Base-by-base conservation (phyloP, 2,329 filamentous ascomycete species). In the Magnaporthales sp. region DNA sequence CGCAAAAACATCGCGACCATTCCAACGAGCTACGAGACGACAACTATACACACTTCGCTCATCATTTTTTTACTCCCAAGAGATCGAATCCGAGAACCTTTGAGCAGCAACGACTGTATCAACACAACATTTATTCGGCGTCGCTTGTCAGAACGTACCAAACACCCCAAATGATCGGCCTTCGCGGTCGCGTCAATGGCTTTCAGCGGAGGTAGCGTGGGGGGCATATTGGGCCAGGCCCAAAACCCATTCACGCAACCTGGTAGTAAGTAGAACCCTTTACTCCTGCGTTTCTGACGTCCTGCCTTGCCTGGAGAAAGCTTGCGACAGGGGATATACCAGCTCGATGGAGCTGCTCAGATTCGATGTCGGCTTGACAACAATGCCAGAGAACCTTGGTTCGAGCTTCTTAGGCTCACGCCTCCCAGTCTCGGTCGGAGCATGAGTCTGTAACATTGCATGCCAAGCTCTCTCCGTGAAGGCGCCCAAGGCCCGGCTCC, bases 181-280 rank as follows among this genome's bases (percentile, higher is more conserved):
- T 64, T 54, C 63, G 63, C 38, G 38, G 63, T 64, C 63, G 63
- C 63, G 63, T 30, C 24, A 27, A 64, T 64, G 63, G 38, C 63
- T 64, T 64, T 64, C 63, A 64, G 63, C 63, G 63, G 63, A 64
- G 63, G 63, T 64, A 64, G 63, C 63, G 62, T 27, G 63, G 63
- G 63, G 63, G 26, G 30, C 32, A 64, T 64, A 19, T 29, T 64
- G 63, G 63, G 63, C 26, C 63, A 64, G 10, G 51, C 38, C 22
- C 63, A 46, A 46, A 64, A 54, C 51, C 63, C 63, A 51, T 64
- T 64, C 26, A 29, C 63, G 38, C 63, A 64, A 54, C 32, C 63
- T 19, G 63, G 24, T 60, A 60, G 56, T 60, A 30, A 60, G 56
- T 60, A 60, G 56, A 60, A 60, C 11, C 5, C 13, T 9, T 13